Evolutionary conservation across 495 filamentous ascomycete species (phyloP), one percentile per base, ranked within the genome.

Genomic region (Podospora pseudoanserina): DNA sequence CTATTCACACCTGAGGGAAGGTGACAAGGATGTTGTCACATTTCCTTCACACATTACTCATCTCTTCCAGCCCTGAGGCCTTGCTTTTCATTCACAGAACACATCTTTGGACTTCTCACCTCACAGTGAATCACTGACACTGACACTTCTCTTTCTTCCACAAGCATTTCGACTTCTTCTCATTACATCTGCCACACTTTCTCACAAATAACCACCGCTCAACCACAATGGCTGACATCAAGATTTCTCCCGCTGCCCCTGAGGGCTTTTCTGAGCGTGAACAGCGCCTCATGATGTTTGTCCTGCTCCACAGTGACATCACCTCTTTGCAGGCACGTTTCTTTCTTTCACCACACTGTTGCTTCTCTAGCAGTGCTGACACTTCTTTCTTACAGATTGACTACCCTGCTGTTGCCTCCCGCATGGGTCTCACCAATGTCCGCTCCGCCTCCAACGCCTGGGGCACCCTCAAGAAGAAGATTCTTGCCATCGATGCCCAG

Each of bases 381-480:
- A 39, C 4, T 9, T 9, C 3, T 27, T 19, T 23, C 5, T 19
- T 16, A 4, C 60, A 63, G 61, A 39, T 63, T 32, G 30, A 63
- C 20, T 44, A 18, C 61, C 15, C 27, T 19, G n/a, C 30, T 9
- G 32, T 63, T 4, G 61, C 61, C 19, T 30, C 32, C 61, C 61
- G 61, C 32, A 39, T 63, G 32, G 61, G 61, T 0, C 27, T 63
- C 3, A 32, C 61, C 61, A 63, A 63, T 32, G 28, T 19, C 30
- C 61, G 61, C 44, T 97, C 97, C 71, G 94, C 97, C 76, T 94
- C 96, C 68, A 91, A 97, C 20, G 92, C 92, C 7, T 97, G 92
- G 90, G 91, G 97, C 23, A 89, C 93, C 23, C 96, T 93, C 32
- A 96, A 97, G 88, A 97, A 97, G 87, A 97, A 97, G 86, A 94